phyloP scores from a whole-genome alignment of 73 alveolate species.

The Blepharisma stoltei region DNA sequence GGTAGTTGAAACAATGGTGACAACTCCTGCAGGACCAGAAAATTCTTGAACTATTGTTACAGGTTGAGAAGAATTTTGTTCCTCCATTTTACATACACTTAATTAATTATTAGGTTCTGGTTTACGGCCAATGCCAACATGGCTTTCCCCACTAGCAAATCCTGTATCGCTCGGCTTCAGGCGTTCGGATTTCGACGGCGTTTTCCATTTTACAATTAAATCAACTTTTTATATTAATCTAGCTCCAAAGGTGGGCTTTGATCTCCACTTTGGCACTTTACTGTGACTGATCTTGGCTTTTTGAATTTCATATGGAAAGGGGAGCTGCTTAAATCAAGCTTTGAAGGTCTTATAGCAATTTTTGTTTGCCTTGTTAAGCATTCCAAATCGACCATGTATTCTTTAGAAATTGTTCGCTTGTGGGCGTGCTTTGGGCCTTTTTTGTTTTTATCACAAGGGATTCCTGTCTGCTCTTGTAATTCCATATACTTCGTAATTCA shows the following conservation, averaged over 20 bases:
- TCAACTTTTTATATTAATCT: too few species aligned
- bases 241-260: not conserved
- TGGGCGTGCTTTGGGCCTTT: not conserved
- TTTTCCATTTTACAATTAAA: too few species aligned
- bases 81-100: too few species aligned
- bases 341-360: constrained; percentile 4
- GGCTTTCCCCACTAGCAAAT: too few species aligned
- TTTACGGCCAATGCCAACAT: too few species aligned
- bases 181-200: too few species aligned
- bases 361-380: not conserved
- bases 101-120: too few species aligned
- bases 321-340: not conserved
- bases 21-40: too few species aligned
- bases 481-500: constrained; percentile 43
- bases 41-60: too few species aligned
- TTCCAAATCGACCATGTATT: not conserved
- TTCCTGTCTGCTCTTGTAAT: constrained; percentile 27
- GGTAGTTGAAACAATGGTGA: too few species aligned
- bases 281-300: not conserved
- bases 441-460: not conserved
- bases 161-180: too few species aligned
- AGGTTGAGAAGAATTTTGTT: too few species aligned
- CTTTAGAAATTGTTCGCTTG: not conserved
- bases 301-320: constrained; percentile 8
- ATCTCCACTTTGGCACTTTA: not conserved